Percentiles rank a stretch among this genome's conserved stretches.
Evolutionary conservation across 768 basidiomycete species (phyloP).

Genomic region (Russula foetens): DNA sequence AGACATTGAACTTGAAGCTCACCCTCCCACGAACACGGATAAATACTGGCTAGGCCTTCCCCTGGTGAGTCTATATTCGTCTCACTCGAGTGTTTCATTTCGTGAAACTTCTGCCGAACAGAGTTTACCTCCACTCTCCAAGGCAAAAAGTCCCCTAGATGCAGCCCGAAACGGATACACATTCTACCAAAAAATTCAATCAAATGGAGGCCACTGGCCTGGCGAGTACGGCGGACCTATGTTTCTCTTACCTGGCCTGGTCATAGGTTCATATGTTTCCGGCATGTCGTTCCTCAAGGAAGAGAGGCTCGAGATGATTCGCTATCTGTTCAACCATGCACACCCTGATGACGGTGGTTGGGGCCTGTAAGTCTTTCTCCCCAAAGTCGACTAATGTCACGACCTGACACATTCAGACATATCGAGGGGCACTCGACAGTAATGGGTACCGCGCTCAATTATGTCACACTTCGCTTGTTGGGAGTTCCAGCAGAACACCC

Average conservation of each 20-base stretch:
- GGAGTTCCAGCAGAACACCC: slow-evolving; percentile 84
- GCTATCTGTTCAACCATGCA: slow-evolving; percentile 81
- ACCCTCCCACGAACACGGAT: slow-evolving; percentile 77
- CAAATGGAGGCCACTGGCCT: slow-evolving; percentile 88
- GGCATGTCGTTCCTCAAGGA: slow-evolving; percentile 72
- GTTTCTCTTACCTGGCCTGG: slow-evolving; percentile 81
- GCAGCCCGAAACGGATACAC: slow-evolving; percentile 81
- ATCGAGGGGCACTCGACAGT: slow-evolving; percentile 89
- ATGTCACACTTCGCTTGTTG: slow-evolving; percentile 75
- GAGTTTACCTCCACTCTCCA: slow-evolving; percentile 55
- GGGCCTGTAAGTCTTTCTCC: slow-evolving; percentile 72
- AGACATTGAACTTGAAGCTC: slow-evolving; percentile 48
- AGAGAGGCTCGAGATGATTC: slow-evolving; percentile 82
- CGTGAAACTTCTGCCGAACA: slow-evolving; percentile 24
- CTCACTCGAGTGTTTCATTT: not conserved
- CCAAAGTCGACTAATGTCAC: not conserved
- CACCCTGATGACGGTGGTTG: slow-evolving; percentile 86
- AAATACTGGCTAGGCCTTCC: slow-evolving; percentile 86
- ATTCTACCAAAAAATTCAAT: slow-evolving; percentile 86
- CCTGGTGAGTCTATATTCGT: slow-evolving; percentile 37
- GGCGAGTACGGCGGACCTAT: slow-evolving; percentile 93
- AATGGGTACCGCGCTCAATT: slow-evolving; percentile 93
- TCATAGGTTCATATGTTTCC: slow-evolving; percentile 91
- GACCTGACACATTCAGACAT: slow-evolving; percentile 46
- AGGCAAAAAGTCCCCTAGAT: slow-evolving; percentile 59